Conservation (phyloP, 2,329 filamentous ascomycete genomes). For the Fusarium pseudocircinatum region DNA sequence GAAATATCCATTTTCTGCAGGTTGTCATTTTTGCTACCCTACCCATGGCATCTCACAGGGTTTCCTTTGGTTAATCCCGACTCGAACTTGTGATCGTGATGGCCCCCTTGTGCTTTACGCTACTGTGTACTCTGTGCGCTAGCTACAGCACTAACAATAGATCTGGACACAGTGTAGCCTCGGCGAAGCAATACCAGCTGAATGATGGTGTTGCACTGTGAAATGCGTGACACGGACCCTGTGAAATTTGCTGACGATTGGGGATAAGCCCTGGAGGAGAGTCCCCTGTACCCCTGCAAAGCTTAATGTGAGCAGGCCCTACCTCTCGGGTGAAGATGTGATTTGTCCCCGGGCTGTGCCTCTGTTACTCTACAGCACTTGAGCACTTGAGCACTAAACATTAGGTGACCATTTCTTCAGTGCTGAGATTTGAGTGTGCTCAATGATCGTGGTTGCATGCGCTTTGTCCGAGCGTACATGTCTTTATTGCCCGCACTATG, state of each 20-base stretch:
- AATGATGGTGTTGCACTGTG: neutral
- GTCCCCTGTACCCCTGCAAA: neutral
- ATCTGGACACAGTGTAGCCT: neutral
- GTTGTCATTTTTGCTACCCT: neutral
- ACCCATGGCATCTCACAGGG: neutral
- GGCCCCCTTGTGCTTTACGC: neutral
- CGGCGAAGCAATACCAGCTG: neutral
- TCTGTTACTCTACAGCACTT: neutral
- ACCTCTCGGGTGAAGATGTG: conserved; percentile 1
- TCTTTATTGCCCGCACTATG: neutral
- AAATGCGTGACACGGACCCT: neutral
- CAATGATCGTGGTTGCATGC: neutral
- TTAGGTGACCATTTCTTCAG: neutral
- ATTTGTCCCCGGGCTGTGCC: neutral
- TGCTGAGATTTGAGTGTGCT: neutral
- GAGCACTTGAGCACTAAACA: neutral
- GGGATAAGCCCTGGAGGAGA: neutral
- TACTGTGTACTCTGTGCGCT: neutral
- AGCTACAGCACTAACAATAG: neutral
- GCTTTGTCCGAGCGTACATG: conserved; percentile 4
- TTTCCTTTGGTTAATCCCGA: neutral
- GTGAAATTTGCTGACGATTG: conserved; percentile 3
- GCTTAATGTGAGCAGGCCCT: neutral
- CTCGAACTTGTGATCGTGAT: neutral
- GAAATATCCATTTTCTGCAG: neutral